Conservation (phyloP, 2,329 filamentous ascomycete genomes). For the Alternaria longipes region DNA sequence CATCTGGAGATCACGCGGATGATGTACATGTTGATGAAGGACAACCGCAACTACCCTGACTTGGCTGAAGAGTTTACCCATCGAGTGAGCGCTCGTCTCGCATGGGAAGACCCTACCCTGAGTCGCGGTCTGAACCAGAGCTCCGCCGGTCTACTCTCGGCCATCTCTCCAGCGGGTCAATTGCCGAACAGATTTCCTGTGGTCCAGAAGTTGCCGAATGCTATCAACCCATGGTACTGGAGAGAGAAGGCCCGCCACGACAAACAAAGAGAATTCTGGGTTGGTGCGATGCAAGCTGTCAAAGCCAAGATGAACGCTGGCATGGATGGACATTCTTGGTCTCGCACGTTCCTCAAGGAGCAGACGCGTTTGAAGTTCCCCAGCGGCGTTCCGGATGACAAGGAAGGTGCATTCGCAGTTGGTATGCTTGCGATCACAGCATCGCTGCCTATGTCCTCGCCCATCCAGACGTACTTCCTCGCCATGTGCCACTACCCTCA, state of each 20-base stretch:
- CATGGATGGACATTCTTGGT: slow-evolving; percentile 5
- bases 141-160: slow-evolving; percentile 2
- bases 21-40: slow-evolving; percentile 10
- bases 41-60: slow-evolving; percentile 7
- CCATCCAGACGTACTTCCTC: slow-evolving; percentile 18
- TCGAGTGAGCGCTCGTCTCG: slow-evolving; percentile 7
- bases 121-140: slow-evolving; percentile 7
- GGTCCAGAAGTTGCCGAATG: not conserved
- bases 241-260: slow-evolving; percentile 6
- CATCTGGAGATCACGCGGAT: slow-evolving; percentile 10
- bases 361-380: slow-evolving; percentile 11
- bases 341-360: slow-evolving; percentile 8
- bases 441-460: slow-evolving; percentile 10
- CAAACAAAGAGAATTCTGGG: slow-evolving; percentile 2
- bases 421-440: slow-evolving; percentile 12
- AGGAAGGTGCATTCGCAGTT: slow-evolving; percentile 8
- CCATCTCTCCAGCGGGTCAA: slow-evolving; percentile 3
- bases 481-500: slow-evolving; percentile 55
- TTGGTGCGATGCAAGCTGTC: slow-evolving; percentile 8
- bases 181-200: slow-evolving; percentile 4
- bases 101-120: slow-evolving; percentile 7
- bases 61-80: slow-evolving; percentile 11
- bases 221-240: slow-evolving; percentile 10
- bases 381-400: not conserved
- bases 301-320: slow-evolving; percentile 6